Percentiles rank a stretch among this genome's conserved stretches.
Conservation (phyloP, 257 asterid species). For the Solanum boliviense region DNA sequence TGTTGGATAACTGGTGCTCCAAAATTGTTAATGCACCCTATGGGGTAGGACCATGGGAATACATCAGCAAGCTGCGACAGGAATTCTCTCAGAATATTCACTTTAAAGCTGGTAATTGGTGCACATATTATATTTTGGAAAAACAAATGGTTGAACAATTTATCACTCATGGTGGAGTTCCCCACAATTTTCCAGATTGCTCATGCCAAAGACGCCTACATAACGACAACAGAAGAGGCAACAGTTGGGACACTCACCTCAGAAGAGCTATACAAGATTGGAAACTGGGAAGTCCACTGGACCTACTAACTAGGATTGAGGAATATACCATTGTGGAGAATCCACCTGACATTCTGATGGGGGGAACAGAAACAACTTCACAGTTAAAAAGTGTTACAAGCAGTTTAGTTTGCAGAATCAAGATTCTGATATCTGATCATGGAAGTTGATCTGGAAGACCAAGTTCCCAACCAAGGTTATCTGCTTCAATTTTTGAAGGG, state of each 20-base stretch:
- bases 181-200: not conserved
- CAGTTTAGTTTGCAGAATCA: not conserved
- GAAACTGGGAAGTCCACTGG: not conserved
- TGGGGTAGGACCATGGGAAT: not conserved
- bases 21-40: not conserved
- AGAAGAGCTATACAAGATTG: not conserved
- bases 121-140: not conserved
- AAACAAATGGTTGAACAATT: not conserved
- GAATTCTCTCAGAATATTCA: not conserved
- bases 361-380: not conserved
- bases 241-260: not conserved
- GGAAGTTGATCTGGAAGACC: not conserved
- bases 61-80: not conserved
- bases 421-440: not conserved
- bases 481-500: not conserved
- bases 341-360: not conserved
- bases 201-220: not conserved
- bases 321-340: not conserved
- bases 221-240: not conserved
- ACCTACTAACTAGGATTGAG: not conserved
- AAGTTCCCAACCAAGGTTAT: not conserved
- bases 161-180: not conserved
- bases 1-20: not conserved
- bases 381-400: not conserved
- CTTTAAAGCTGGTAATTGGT: not conserved